Evolutionary conservation across 192 early-diverging fungal species (phyloP), one percentile per base, ranked within the genome.

Genomic region (Backusella parvicylindrica): DNA sequence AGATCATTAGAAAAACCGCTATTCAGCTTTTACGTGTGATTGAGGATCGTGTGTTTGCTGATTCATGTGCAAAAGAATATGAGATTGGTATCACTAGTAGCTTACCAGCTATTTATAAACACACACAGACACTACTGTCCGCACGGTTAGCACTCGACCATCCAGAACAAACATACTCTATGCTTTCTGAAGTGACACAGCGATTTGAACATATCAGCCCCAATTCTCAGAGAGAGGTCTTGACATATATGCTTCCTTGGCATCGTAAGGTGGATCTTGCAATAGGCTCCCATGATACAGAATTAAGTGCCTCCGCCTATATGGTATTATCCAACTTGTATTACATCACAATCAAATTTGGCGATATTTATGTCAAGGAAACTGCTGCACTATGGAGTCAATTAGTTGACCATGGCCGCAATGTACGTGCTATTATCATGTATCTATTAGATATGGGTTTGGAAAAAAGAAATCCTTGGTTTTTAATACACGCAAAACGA

Each of bases 231-330:
- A 86, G 89, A 32, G 91, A 93, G 47, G 88, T 95, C 38, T 78
- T 96, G 23, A 80, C 79, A 35, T 91, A 93, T 43, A 87, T 95
- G 80, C 77, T 92, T 12, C 95, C 95, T 2, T 96, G 95, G 95
- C 77, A 95, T 12, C 84, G 92, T 13, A 95, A 95, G 68, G 80
- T 95, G 8, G 89, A 95, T 53, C 77, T 93, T 32, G 31, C 70
- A 3, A 71, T 84, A 3, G 79, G 81, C 18, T 77, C 80, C 7
- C 81, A 80, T 38, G 80, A 85, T 16, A 76, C 77, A 1, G 86
- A 85, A 63, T 75, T 89, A 12, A 81, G 76, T 64, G 68, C 76
- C 0, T 86, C 85, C 16, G 86, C 84, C 1, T 86, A 79, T 73
- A 88, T 86, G 47, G 80, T 96, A 9, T 79, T 95, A 18, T 90